Percentiles rank a stretch among this genome's conserved stretches.
phyloP scores from a whole-genome alignment of 2,329 filamentous ascomycete genomes.

The Fusarium pseudocircinatum region DNA sequence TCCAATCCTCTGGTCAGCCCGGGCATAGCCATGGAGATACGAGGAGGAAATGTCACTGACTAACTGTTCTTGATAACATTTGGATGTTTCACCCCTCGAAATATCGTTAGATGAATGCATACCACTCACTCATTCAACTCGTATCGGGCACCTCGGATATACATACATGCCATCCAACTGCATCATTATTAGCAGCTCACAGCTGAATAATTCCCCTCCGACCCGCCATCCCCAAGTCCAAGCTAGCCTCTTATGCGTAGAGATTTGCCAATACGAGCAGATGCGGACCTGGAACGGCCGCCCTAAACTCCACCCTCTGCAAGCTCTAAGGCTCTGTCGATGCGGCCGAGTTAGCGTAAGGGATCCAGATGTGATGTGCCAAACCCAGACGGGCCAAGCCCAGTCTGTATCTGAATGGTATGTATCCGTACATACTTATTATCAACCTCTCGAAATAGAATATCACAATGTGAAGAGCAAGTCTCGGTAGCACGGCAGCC shows the following conservation, averaged over 20 bases:
- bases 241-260: neutral
- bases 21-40: neutral
- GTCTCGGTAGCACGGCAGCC: constrained; percentile 3
- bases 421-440: neutral
- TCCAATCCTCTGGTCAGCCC: neutral
- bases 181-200: neutral
- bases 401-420: constrained; percentile 4
- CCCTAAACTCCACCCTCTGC: constrained; percentile 14
- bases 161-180: neutral
- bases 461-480: neutral
- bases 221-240: neutral
- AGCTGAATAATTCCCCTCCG: constrained; percentile 9
- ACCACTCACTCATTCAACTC: neutral
- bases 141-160: neutral
- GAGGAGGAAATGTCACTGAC: neutral
- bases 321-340: neutral
- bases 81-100: neutral
- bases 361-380: neutral
- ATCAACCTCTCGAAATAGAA: neutral
- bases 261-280: constrained; percentile 38
- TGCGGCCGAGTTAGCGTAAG: constrained; percentile 13
- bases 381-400: constrained; percentile 28
- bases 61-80: neutral
- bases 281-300: constrained; percentile 14
- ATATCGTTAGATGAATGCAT: constrained; percentile 3